These are phyloP conservation scores for Botrytis medusae DNA, from an alignment of 2,329 filamentous ascomycete genomes.

Conservation along the genomic window DNA sequence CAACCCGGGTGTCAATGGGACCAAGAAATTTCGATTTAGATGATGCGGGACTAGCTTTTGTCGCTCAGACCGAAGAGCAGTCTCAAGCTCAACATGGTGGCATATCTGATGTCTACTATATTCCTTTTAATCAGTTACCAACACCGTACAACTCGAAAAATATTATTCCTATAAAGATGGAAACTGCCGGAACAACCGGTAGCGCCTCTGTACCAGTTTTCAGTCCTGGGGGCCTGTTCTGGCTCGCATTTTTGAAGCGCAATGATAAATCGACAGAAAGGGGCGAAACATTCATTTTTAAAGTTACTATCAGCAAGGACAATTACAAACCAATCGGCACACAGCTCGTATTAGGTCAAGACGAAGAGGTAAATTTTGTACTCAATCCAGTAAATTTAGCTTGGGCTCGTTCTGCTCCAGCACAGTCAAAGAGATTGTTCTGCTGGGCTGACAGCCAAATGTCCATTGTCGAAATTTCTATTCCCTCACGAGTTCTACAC, in stretches of 20 bases:
- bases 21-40: neutral
- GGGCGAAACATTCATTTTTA: neutral
- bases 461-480: neutral
- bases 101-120: neutral
- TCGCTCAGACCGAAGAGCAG: neutral
- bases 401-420: neutral
- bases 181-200: neutral
- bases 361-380: neutral
- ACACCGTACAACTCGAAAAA: neutral
- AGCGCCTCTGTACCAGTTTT: neutral
- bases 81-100: neutral
- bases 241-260: neutral
- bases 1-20: neutral
- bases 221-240: fast-evolving
- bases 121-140: neutral
- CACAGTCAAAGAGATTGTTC: neutral
- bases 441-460: neutral
- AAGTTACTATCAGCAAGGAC: fast-evolving
- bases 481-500: fast-evolving
- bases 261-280: neutral
- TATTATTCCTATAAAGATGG: neutral
- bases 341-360: neutral
- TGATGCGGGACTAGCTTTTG: neutral
- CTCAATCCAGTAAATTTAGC: neutral
- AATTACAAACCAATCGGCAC: fast-evolving